phyloP scores from a whole-genome alignment of 768 basidiomycete species.

The Leccinum aurantiacum region DNA sequence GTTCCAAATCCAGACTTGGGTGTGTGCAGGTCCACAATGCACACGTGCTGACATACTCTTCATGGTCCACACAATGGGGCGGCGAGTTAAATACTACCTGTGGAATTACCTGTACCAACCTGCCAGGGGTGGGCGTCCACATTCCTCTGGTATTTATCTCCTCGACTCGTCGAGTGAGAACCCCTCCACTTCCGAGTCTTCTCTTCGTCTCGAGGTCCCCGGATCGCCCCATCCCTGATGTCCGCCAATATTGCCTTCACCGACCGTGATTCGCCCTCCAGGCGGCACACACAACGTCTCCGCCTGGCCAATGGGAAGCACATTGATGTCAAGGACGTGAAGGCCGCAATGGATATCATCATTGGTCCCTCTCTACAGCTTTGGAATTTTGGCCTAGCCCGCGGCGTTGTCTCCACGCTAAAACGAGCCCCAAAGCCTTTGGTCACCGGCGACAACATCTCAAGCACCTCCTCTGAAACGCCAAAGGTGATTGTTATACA shows the following conservation, averaged over 20 bases:
- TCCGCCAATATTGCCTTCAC: constrained; percentile 4
- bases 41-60: constrained; percentile 10
- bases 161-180: constrained; percentile 5
- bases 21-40: constrained; percentile 26
- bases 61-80: constrained; percentile 2
- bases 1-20: constrained; percentile 14
- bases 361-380: constrained; percentile 25
- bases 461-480: constrained; percentile 7
- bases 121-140: background rate
- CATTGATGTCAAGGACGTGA: constrained; percentile 19
- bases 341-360: constrained; percentile 19
- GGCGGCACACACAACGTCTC: constrained; percentile 8
- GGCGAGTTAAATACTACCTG: constrained; percentile 28
- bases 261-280: constrained; percentile 8
- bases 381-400: constrained; percentile 18
- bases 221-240: constrained; percentile 12
- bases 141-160: constrained; percentile 8
- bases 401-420: constrained; percentile 2
- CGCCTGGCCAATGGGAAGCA: constrained; percentile 14
- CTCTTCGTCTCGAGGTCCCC: background rate
- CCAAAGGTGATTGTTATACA: constrained; percentile 19
- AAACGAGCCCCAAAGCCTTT: constrained; percentile 13
- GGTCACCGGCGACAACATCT: constrained; percentile 4
- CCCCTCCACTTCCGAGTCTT: background rate
- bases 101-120: background rate